Base-by-base conservation (phyloP, 1,284 basidiomycete species). In the Apiotrichum veenhuisii region DNA sequence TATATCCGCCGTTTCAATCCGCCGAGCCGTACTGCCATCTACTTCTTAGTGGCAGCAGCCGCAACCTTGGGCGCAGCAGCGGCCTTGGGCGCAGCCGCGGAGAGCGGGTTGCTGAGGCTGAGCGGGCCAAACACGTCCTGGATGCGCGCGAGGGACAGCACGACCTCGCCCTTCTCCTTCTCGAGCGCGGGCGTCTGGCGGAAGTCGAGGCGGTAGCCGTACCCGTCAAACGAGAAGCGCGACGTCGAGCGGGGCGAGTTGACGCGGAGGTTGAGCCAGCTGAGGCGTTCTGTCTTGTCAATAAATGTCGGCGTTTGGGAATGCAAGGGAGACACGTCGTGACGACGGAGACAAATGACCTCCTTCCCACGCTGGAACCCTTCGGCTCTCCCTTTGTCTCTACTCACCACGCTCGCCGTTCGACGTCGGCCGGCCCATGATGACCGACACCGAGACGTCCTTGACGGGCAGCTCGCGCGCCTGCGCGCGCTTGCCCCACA, bases 111-210 rank as follows among this genome's bases (percentile, higher is more conserved):
- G 3, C 18, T 11, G 10, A 48, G 20, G 49, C 52, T 25, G 5
- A 62, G 57, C 27, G n/a, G 15, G 52, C 60, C 60, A 23, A 62
- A 62, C 20, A 62, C 60, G 26, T 54, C 54, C 49, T 62, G 57
- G 10, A 62, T 38, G 9, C 60, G 43, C 20, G 48, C 33, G 14
- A 48, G 17, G 5, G 49, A 52, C 15, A 62, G 49, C 3, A 62
- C 57, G 9, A 59, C 20, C 60, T 62, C 60, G 33, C 50, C 33
- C 22, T 27, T 51, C n/a, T 36, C 43, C 15, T 14, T 26, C 11
- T 22, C 15, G 37, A 50, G 41, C 15, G 26, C 17, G 5, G 25
- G 27, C 18, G 54, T 44, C n/a, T 58, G 42, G 25, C 34, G 20
- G 22, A 62, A 62, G 54, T 62, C 54, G 27, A 62, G 47, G 36